A percentile compares a stretch with the other conserved stretches of the same genome.
Conservation (phyloP, 768 basidiomycete species). For the Russula virescens region DNA sequence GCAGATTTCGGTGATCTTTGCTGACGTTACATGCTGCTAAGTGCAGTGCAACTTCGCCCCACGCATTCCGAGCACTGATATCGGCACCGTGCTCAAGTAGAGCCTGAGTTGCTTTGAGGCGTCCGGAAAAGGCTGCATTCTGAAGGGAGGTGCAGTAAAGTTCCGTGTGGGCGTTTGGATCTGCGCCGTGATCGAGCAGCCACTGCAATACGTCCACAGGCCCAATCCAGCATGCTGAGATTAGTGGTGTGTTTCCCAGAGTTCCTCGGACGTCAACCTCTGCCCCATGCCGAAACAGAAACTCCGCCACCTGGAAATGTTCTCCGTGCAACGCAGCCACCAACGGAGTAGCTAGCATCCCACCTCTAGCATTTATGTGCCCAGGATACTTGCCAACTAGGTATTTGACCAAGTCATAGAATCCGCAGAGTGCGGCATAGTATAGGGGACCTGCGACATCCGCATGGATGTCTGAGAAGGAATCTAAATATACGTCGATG, state of each 20-base stretch:
- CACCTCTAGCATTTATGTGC: not conserved
- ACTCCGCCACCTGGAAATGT: not conserved
- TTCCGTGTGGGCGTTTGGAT: not conserved
- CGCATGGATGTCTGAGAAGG: not conserved
- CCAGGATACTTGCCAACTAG: not conserved
- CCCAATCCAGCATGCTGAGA: no score
- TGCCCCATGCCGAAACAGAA: not conserved
- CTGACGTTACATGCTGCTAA: not conserved
- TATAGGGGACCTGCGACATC: not conserved
- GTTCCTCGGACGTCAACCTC: not conserved
- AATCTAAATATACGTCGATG: not conserved
- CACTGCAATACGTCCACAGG: not conserved
- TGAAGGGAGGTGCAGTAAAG: not conserved
- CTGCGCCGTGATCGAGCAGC: not conserved
- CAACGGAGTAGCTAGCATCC: not conserved
- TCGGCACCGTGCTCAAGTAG: not conserved
- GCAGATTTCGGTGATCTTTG: not conserved
- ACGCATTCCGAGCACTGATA: not conserved
- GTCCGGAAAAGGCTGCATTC: not conserved
- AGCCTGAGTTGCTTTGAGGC: not conserved
- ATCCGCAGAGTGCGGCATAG: constrained; percentile 2
- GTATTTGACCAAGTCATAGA: not conserved
- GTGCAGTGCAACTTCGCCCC: not conserved
- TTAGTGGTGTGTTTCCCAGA: not conserved
- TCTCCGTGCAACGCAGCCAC: not conserved